Base-by-base conservation (phyloP, 768 basidiomycete genomes). In the Russula olivacea region DNA sequence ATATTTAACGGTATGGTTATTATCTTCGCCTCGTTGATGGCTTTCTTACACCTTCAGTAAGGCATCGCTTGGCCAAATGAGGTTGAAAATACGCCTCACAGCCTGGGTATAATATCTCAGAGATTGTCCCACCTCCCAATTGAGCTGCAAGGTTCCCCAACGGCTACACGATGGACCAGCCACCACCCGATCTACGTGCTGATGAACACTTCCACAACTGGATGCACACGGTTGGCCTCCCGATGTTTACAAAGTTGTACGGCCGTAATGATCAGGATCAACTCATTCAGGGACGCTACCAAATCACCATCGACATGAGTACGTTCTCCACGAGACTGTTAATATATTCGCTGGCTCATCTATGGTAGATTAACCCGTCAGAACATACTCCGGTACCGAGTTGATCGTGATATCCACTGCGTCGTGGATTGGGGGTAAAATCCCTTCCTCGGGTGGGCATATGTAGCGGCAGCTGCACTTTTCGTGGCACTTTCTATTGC, bases 121-220 rank as follows among this genome's bases (percentile, higher is more conserved):
- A 85, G 47, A 87, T 96, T 47, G 81, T 89, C 0, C 96, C 96
- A 6, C 97, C 97, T 32, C 97, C 97, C 6, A 98, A 97, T 75
- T 99, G 97, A 97, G 73, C 68, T 1, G 70, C 73, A 36, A 81
- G 80, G 59, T 98, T 79, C 76, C 92, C 93, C 1, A 73, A 88
- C 64, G 81, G 81, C 60, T 98, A 97, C 75, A 85, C 84, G 4
- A 72, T 75, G 1, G 74, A 74, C 5, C 83, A 79, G 65, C 82
- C 82, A 17, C 85, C 87, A n/a, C 95, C 93, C 1, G 77, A 97
- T 71, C 77, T 98, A 40, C 76, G 78, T 56, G 67, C 68, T 3
- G 87, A 98, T 70, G 91, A 98, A 74, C 94, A 91, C 69, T 98
- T 99, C 79, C 96, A 98, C 75, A 95, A 96, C 72, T 99, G 97